These are phyloP conservation scores for Sclerotinia minor DNA, from an alignment of 2,329 filamentous ascomycete species.

Conservation along the genomic window DNA sequence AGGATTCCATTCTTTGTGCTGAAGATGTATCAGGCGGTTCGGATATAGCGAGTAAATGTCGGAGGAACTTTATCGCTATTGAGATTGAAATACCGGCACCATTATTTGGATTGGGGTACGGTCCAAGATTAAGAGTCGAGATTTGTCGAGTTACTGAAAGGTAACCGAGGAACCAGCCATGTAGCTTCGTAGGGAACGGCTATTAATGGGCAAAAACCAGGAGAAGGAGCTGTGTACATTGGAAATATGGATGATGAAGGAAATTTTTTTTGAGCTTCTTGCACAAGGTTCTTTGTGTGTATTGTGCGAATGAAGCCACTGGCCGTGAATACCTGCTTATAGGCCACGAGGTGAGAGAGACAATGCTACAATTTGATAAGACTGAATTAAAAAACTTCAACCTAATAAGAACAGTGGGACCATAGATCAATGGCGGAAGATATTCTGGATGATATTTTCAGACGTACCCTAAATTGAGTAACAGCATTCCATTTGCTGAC, in stretches of 20 bases:
- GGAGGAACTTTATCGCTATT: conserved; percentile 42
- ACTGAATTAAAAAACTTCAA: not conserved
- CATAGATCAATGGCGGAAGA: not conserved
- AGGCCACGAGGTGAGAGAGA: not conserved
- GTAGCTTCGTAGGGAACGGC: not conserved
- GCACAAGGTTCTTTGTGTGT: not conserved
- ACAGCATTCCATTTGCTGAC: not conserved
- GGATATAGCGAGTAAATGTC: conserved; percentile 50
- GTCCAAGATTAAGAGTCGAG: conserved; percentile 41
- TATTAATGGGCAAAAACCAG: not conserved
- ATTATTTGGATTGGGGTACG: conserved; percentile 45
- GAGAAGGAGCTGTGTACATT: not conserved
- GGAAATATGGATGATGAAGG: not conserved
- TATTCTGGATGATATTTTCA: not conserved
- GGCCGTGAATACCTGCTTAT: too few species aligned
- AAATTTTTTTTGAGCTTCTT: not conserved
- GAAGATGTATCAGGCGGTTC: conserved; percentile 32
- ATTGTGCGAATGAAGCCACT: not conserved
- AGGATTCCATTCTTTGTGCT: conserved; percentile 42
- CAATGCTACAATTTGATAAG: not conserved
- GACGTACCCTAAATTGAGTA: not conserved
- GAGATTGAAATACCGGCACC: conserved; percentile 50
- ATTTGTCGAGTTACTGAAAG: conserved; percentile 30
- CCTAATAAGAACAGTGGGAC: not conserved
- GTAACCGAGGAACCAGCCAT: not conserved